Conservation (phyloP, 83 land plant genomes). For the Picea mariana region DNA sequence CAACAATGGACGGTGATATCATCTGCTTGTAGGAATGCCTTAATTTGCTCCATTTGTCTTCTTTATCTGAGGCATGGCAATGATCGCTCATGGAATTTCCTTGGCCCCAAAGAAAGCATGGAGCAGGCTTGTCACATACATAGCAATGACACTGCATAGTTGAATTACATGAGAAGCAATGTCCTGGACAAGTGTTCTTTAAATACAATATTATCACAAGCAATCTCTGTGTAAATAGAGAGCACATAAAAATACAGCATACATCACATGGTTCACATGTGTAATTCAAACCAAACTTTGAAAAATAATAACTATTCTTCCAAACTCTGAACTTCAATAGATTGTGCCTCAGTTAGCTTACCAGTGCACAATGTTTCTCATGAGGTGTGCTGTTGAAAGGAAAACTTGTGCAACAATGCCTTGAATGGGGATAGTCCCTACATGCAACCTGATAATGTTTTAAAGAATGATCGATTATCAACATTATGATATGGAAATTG, state of each 20-base stretch:
- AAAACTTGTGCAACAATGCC: no score
- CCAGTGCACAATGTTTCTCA: conserved; percentile 27
- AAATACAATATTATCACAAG: neutral
- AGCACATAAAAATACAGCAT: no score
- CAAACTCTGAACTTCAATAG: neutral
- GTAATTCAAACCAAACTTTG: no score
- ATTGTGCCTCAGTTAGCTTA: conserved; percentile 3
- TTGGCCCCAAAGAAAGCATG: conserved; percentile 63
- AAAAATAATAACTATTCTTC: no score
- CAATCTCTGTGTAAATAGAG: neutral
- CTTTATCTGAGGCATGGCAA: conserved; percentile 74
- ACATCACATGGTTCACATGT: no score
- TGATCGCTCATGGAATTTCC: conserved; percentile 36
- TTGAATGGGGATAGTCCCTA: no score
- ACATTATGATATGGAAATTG: no score
- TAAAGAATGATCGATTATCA: no score
- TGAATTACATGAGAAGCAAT: no score
- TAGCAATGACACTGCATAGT: conserved; percentile 57
- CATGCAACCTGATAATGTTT: no score
- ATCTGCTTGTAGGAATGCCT: conserved; percentile 27
- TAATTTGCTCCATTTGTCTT: conserved; percentile 44
- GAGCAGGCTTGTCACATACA: conserved; percentile 53
- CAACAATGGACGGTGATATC: no score
- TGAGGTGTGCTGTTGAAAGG: neutral
- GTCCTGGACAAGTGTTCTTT: no score